Evolutionary conservation across 2,329 filamentous ascomycete genomes (phyloP), one percentile per base, ranked within the genome.

Genomic region (Cytospora piceae): DNA sequence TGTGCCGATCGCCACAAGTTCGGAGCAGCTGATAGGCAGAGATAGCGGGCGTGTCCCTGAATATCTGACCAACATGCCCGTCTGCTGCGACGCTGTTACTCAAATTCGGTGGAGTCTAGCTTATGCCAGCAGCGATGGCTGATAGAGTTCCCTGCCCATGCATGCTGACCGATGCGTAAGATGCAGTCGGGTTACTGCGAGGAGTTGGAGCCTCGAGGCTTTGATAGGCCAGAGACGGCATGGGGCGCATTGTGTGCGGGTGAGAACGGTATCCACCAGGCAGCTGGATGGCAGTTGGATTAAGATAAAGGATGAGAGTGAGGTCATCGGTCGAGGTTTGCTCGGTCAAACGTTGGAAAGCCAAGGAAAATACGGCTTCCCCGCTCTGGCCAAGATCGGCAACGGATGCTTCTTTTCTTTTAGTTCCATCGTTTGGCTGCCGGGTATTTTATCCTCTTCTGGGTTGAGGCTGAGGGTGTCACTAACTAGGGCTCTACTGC

Each of bases 331-430:
- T 24, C 17, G 9, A 22, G 31, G 31, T 6, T 37, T 49, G 61
- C n/a, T 63, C 59, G 59, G 59, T 60, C 42, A 63, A 63, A 66
- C 31, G 34, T 64, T 32, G 37, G 17, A 5, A 49, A 59, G 62
- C 65, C 65, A 67, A 58, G 65, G 42, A 31, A 31, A 34, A 32
- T 57, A 29, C 65, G 62, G 65, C 29, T 67, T 67, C 66, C 66
- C 66, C 58, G 55, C 66, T 67, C 57, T 29, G 63, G 58, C 24
- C 57, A 65, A 65, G 60, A 55, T 46, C 49, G 15, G 37, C 63
- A 34, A 58, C n/a, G 49, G 39, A 39, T n/a, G 37, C 8, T 42
- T 27, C 20, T 12, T 55, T 39, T 62, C 51, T 37, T n/a, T 62
- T 22, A 39, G 34, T 15, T 46, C 52, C 42, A 49, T 49, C n/a